Conservation (phyloP, 2,329 filamentous ascomycete genomes). For the Talaromyces atroroseus region DNA sequence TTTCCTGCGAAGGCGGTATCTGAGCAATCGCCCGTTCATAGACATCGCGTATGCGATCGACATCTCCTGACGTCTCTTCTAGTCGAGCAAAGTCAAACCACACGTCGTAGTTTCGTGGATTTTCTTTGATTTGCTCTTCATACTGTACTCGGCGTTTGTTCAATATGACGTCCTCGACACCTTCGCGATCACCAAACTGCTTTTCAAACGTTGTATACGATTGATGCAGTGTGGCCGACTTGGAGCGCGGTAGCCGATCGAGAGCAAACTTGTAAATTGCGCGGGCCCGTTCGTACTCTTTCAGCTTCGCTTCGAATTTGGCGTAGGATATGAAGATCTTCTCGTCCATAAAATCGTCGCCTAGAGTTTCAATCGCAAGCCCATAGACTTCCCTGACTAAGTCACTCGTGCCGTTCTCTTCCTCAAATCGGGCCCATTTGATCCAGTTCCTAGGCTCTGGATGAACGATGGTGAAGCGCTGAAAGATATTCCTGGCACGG, state of each 20-base stretch:
- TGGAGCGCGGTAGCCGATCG: slow-evolving; percentile 82
- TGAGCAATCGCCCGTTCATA: slow-evolving; percentile 96
- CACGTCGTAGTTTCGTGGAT: slow-evolving; percentile 90
- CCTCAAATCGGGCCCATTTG: slow-evolving; percentile 96
- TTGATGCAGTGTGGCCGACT: slow-evolving; percentile 79
- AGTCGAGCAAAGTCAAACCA: slow-evolving; percentile 95
- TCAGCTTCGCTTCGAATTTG: slow-evolving; percentile 88
- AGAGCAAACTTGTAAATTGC: slow-evolving; percentile 97
- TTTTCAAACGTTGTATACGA: slow-evolving; percentile 98
- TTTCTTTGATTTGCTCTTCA: slow-evolving; percentile 89
- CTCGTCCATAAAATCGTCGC: slow-evolving; percentile 94
- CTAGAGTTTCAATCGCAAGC: slow-evolving; percentile 77
- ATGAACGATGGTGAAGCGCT: slow-evolving; percentile 84
- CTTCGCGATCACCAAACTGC: slow-evolving; percentile 88
- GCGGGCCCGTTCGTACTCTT: slow-evolving; percentile 87
- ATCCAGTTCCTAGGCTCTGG: slow-evolving; percentile 97
- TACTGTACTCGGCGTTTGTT: slow-evolving; percentile 90
- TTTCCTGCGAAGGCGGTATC: slow-evolving; percentile 89
- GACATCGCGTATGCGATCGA: slow-evolving; percentile 79
- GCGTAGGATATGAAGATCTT: slow-evolving; percentile 92
- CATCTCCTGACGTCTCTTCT: slow-evolving; percentile 78
- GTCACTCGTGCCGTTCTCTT: slow-evolving; percentile 89
- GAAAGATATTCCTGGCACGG: slow-evolving; percentile 81
- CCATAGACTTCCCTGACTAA: slow-evolving; percentile 89
- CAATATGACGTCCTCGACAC: slow-evolving; percentile 92